Percentiles rank a stretch among this genome's conserved stretches.
These are phyloP conservation scores for Trichoderma gamsii DNA, from an alignment of 495 filamentous ascomycete genomes.

Conservation along the genomic window DNA sequence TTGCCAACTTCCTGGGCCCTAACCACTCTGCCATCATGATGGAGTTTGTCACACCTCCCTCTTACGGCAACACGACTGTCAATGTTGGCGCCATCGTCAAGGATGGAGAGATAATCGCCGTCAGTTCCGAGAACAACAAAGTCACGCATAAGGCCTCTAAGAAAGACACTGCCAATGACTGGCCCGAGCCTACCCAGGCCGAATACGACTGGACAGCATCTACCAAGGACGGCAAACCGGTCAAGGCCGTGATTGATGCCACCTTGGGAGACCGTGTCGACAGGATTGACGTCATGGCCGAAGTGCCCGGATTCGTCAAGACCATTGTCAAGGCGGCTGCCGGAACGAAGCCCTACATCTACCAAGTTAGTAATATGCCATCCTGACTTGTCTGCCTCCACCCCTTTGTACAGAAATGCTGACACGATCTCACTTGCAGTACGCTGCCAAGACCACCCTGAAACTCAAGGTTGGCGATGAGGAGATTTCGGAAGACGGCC, in stretches of 20 bases:
- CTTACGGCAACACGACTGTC: constrained; percentile 84
- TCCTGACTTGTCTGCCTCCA: background rate
- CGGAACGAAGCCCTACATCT: constrained; percentile 94
- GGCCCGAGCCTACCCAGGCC: constrained; percentile 75
- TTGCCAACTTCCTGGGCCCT: constrained; percentile 82
- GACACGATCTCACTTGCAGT: constrained; percentile 41
- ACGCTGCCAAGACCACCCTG: constrained; percentile 58
- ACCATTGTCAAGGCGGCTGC: constrained; percentile 77
- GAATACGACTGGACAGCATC: constrained; percentile 75
- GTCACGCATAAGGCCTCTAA: constrained; percentile 61
- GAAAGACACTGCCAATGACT: constrained; percentile 71
- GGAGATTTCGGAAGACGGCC: constrained; percentile 69
- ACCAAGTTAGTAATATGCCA: constrained; percentile 58
- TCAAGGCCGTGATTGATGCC: constrained; percentile 63
- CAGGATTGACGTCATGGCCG: constrained; percentile 90
- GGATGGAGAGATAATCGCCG: constrained; percentile 73
- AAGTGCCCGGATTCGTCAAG: constrained; percentile 94
- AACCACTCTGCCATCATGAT: constrained; percentile 85
- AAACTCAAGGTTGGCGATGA: constrained; percentile 79
- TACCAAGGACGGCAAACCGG: constrained; percentile 65
- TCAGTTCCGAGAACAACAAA: constrained; percentile 50
- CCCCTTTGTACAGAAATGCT: constrained; percentile 23
- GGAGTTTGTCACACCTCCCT: constrained; percentile 93
- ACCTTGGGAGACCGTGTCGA: constrained; percentile 65
- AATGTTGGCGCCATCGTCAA: constrained; percentile 76